Evolutionary conservation across 2,329 filamentous ascomycete species (phyloP).

Genomic region (Phaeophleospora eucalypticola): DNA sequence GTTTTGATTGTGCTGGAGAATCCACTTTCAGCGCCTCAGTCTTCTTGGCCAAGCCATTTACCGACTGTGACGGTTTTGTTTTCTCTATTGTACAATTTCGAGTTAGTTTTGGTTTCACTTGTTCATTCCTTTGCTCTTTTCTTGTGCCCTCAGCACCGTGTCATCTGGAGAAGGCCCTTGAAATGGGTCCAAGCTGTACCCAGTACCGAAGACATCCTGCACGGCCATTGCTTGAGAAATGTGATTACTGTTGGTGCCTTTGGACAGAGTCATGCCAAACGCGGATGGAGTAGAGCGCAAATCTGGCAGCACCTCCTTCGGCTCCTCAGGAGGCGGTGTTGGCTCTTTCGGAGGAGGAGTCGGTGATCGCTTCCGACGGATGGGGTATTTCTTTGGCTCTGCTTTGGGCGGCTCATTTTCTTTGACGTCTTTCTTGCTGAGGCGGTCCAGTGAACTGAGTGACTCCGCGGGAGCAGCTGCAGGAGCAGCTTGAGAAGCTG

Average conservation of each 20-base stretch:
- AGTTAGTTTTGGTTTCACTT: conserved; percentile 24
- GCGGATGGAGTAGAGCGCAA: conserved; percentile 29
- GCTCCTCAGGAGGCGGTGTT: conserved; percentile 27
- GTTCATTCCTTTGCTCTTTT: conserved; percentile 30
- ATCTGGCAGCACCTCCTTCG: conserved; percentile 25
- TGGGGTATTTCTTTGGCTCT: conserved; percentile 58
- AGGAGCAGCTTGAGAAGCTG: conserved; percentile 29
- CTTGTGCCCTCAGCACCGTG: conserved; percentile 27
- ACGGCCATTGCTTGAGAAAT: conserved; percentile 17
- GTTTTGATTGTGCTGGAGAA: conserved; percentile 13
- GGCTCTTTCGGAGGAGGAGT: conserved; percentile 28
- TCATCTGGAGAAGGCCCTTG: conserved; percentile 33
- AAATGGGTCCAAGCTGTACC: conserved; percentile 21
- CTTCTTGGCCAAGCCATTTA: conserved; percentile 27
- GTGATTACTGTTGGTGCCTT: conserved; percentile 1
- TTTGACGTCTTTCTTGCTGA: conserved; percentile 31
- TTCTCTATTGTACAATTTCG: conserved; percentile 11
- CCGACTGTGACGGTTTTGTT: conserved; percentile 16
- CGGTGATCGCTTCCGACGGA: conserved; percentile 27
- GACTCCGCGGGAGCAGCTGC: conserved; percentile 21
- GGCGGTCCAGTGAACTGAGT: conserved; percentile 43
- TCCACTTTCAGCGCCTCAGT: conserved; percentile 29
- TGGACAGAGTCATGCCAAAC: conserved; percentile 28
- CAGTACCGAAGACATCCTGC: conserved; percentile 25
- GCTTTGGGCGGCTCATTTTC: conserved; percentile 46